Evolutionary conservation across 2,329 filamentous ascomycete genomes (phyloP), one percentile per base, ranked within the genome.

Genomic region (Colletotrichum siamense): DNA sequence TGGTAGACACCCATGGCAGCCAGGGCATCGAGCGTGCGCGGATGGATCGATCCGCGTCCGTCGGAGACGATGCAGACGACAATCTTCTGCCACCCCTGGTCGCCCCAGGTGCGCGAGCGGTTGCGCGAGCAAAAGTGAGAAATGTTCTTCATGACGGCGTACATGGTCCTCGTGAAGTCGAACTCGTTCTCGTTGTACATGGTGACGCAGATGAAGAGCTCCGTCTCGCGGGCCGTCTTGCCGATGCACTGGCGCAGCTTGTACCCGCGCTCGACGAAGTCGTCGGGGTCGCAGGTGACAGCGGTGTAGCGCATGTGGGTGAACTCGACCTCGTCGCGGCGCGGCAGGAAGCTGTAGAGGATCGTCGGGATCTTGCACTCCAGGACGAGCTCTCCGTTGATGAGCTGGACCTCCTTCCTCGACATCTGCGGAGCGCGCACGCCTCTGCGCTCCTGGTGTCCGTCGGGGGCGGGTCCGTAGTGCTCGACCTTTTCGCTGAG

Each of bases 121-220:
- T 94, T 94, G 69, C 97, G 93, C 24, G 94, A 95, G 88, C 97
- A 99, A 86, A 99, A 98, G 84, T 99, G 97, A 16, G 95, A 93
- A 81, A 99, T 96, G 84, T 99, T 99, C 84, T 98, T 96, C 95
- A 99, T 98, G 73, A 99, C 95, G 71, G 96, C 97, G 84, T 99
- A 95, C 96, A 99, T 99, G 1, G 97, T 99, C 63, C 97, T 92
- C 8, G 97, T 98, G 81, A 99, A 99, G 82, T 96, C 92, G 81
- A 98, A 95, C 83, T 99, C 97, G 85, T 98, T 95, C 86, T 99
- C 97, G 85, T 99, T 99, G 88, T 98, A 99, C 97, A 99, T 99
- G 80, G 97, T 99, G 77, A 99, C 89, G 83, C 96, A 98, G 81
- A 99, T 98, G 84, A 99, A 97, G 9, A 99, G 88, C 85, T 99